phyloP scores from a whole-genome alignment of 805 yeast species.

The Candida peoriensis region DNA sequence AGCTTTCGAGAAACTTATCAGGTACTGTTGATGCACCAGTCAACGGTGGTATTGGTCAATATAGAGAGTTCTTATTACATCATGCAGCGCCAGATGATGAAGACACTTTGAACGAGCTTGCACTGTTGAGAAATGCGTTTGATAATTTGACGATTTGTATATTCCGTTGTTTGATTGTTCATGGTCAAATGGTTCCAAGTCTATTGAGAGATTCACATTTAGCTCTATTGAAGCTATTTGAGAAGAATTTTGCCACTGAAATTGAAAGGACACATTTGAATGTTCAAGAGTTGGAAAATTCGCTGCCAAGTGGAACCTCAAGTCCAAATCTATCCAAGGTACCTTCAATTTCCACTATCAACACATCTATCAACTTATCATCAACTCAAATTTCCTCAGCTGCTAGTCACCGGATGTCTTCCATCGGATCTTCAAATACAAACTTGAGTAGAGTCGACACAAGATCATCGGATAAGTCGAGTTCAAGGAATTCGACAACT shows the following conservation, averaged over 20 bases:
- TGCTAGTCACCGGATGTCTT: slow-evolving; percentile 1
- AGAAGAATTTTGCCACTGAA: slow-evolving; percentile 64
- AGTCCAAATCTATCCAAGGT: slow-evolving; percentile 13
- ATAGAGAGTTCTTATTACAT: slow-evolving; percentile 58
- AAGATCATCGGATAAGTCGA: slow-evolving; percentile 24
- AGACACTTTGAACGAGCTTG: slow-evolving; percentile 25
- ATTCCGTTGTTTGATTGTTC: slow-evolving; percentile 61
- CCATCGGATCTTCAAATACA: slow-evolving; percentile 6
- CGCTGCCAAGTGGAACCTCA: slow-evolving; percentile 12
- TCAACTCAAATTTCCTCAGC: neutral
- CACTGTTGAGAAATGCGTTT: slow-evolving; percentile 40
- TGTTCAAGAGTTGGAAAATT: slow-evolving; percentile 21
- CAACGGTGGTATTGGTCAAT: slow-evolving; percentile 87
- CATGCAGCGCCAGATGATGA: slow-evolving; percentile 24
- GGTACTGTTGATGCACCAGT: slow-evolving; percentile 93
- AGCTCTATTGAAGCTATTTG: slow-evolving; percentile 56
- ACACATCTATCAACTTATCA: slow-evolving; percentile 3
- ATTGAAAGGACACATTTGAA: slow-evolving; percentile 35
- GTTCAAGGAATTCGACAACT: slow-evolving; percentile 9
- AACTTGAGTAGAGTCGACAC: slow-evolving; percentile 23
- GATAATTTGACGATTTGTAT: slow-evolving; percentile 64
- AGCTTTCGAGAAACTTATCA: slow-evolving; percentile 62
- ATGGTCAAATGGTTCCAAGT: slow-evolving; percentile 56
- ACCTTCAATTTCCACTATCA: slow-evolving; percentile 12
- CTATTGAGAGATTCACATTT: slow-evolving; percentile 59